These are phyloP conservation scores for Acanthamoeba healyi DNA, from an alignment of 208 protist species.

Conservation along the genomic window DNA sequence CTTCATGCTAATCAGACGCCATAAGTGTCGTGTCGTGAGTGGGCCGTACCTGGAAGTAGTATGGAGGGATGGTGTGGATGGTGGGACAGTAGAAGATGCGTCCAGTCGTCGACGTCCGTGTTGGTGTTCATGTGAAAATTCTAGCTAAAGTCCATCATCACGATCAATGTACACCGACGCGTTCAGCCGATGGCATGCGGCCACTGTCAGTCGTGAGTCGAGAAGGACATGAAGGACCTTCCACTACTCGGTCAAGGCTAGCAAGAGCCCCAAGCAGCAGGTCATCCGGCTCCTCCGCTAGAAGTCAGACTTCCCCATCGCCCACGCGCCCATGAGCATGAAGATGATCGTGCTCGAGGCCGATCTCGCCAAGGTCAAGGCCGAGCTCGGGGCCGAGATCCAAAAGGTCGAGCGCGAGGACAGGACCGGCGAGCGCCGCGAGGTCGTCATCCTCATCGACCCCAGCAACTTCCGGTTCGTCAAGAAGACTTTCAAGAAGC, in stretches of 20 bases:
- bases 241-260: conserved; percentile 95
- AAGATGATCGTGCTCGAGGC: conserved; percentile 89
- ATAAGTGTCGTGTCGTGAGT: neutral
- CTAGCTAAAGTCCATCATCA: conserved; percentile 28
- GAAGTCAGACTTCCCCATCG: conserved; percentile 93
- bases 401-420: conserved; percentile 77
- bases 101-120: conserved; percentile 18
- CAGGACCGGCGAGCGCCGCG: conserved; percentile 76
- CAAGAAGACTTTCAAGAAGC: conserved; percentile 79
- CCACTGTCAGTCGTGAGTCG: too few species aligned
- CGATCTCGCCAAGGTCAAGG: conserved; percentile 73
- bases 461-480: conserved; percentile 84
- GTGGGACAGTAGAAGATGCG: conserved; percentile 41
- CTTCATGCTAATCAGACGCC: too few species aligned
- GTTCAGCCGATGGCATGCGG: too few species aligned
- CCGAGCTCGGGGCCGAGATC: conserved; percentile 52
- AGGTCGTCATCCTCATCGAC: conserved; percentile 85
- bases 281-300: conserved; percentile 93
- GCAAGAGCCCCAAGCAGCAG: conserved; percentile 92
- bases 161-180: too few species aligned
- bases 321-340: conserved; percentile 95
- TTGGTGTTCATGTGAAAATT: neutral
- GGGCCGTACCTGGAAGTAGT: neutral
- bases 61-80: neutral
- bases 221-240: conserved; percentile 95